phyloP scores from a whole-genome alignment of 305 asterid species.

The Rubia peregrina region DNA sequence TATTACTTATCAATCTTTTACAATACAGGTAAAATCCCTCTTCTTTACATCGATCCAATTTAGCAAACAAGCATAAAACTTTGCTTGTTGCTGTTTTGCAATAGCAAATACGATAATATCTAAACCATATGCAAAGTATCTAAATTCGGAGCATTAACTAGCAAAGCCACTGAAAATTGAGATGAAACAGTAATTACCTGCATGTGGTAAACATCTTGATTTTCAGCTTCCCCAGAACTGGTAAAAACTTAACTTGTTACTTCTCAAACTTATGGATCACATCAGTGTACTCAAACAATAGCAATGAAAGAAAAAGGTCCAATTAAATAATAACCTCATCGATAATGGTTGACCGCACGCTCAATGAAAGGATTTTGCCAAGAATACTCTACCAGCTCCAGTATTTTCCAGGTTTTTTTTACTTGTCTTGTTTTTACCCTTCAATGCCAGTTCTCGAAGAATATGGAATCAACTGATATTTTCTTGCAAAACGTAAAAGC shows the following conservation, averaged over 20 bases:
- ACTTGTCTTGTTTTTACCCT: background rate
- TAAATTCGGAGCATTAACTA: background rate
- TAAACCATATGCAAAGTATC: background rate
- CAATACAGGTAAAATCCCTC: background rate
- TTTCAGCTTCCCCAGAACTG: conserved; percentile 2
- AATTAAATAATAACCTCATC: background rate
- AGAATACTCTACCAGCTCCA: background rate
- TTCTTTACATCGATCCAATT: background rate
- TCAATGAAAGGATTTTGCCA: background rate
- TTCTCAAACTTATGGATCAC: background rate
- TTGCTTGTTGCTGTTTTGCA: background rate
- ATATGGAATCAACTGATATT: background rate
- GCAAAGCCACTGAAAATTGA: background rate
- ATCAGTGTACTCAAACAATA: background rate
- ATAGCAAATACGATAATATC: background rate
- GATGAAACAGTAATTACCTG: background rate
- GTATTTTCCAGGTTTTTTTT: no score
- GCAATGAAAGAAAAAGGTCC: background rate
- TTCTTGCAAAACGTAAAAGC: background rate
- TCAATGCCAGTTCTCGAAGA: background rate
- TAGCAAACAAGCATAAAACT: background rate
- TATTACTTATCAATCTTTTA: background rate
- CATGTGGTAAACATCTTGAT: background rate
- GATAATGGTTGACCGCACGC: background rate
- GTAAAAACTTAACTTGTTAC: background rate